Evolutionary conservation across 1,284 basidiomycete genomes (phyloP), one percentile per base, ranked within the genome.

Genomic region (Exobasidium cylindrosporum): DNA sequence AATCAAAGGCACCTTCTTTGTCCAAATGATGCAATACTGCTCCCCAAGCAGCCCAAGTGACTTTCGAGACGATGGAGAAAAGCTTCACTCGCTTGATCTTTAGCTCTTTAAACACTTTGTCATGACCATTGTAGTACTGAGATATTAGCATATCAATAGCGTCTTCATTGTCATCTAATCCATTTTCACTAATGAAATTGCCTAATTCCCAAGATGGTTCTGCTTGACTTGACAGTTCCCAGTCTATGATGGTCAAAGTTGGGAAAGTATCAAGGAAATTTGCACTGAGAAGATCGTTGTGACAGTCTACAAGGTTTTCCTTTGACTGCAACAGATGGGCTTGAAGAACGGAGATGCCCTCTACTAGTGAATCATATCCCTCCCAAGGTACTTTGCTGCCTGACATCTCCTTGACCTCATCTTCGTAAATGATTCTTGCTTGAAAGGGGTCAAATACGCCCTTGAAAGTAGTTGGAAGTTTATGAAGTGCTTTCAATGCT

Each of bases 31-130:
- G 29, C 26, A 55, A n/a, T 5, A 55, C 32, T 3, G 53, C 53
- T n/a, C 53, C 53, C 53, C 53, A 55, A 26, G 53, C 53, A 4
- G 53, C 21, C 53, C 53, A 55, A 3, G 53, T 55, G 21, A 55
- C 21, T 29, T 55, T 55, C 26, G 53, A 55, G 4, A 55, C 28
- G 31, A 55, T 35, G 14, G 53, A 55, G 24, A 11, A 55, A 13
- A 29, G 14, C 30, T 55, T 44, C 26, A 35, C 53, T 28, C 40
- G n/a, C 4, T 44, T 55, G 3, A 44, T 32, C 30, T 29, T 26
- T 17, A 40, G 10, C 10, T 40, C 35, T 7, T 10, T 40, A 40
- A 40, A 40, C 10, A 17, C 7, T 17, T 40, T 17, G 10, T 7
- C 7, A 23, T 21, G 40, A 13, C 21, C 14, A 17, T 55, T 17